Percentiles rank a stretch among this genome's conserved stretches.
phyloP scores from a whole-genome alignment of 2,329 filamentous ascomycete species.

The Lachnellula hyalina region DNA sequence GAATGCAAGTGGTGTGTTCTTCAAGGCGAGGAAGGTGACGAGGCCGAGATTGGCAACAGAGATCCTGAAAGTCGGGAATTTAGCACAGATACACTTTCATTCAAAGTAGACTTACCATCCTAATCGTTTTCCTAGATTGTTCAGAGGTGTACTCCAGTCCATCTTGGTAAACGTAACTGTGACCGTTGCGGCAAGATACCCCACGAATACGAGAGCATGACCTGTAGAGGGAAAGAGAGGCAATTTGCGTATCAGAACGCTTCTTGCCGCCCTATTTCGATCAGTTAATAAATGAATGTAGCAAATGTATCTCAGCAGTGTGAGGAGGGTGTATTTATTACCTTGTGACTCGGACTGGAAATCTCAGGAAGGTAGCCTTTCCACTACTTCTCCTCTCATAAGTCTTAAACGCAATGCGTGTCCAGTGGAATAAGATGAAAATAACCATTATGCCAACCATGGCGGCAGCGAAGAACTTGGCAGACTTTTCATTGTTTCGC shows the following conservation, averaged over 20 bases:
- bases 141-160: constrained; percentile 13
- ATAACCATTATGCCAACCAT: constrained; percentile 10
- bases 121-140: constrained; percentile 11
- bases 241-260: constrained; percentile 6
- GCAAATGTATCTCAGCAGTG: no score
- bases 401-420: constrained; percentile 1
- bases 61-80: constrained; percentile 35
- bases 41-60: constrained; percentile 43
- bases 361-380: no score
- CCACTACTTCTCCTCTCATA: not conserved
- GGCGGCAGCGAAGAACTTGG: constrained; percentile 9
- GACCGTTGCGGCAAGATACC: constrained; percentile 34
- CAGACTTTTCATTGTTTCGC: constrained; percentile 11
- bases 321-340: no score
- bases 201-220: constrained; percentile 33
- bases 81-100: not conserved
- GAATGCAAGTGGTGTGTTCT: constrained; percentile 51
- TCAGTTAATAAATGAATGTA: not conserved
- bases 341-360: not conserved
- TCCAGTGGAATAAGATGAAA: constrained; percentile 11
- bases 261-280: constrained; percentile 1
- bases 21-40: constrained; percentile 49
- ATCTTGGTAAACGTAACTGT: constrained; percentile 32
- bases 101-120: constrained; percentile 23
- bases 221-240: constrained; percentile 33